Evolutionary conservation across 768 basidiomycete genomes (phyloP), one percentile per base, ranked within the genome.

Genomic region (Polyporus arcularius): DNA sequence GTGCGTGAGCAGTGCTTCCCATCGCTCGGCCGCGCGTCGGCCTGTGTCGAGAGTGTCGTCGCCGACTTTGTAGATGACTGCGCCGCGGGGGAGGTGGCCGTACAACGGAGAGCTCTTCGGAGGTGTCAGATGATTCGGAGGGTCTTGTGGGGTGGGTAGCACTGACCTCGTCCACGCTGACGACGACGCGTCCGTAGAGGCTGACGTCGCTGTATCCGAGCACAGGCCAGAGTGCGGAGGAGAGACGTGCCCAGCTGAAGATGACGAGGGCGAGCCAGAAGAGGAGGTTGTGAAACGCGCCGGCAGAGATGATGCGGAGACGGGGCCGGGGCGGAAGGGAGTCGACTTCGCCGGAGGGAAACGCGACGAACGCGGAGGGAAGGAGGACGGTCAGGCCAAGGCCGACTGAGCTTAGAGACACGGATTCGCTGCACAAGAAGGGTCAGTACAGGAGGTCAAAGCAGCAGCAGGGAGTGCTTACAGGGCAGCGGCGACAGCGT

Each of bases 261-360:
- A 73, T 63, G 2, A 76, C 61, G 16, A 89, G 73, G 7, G 84
- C 31, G 49, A 79, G 69, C 76, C 81, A 88, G 41, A 87, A 77
- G 4, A 86, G 58, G 11, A 92, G 69, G 68, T 94, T 96, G 72
- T 94, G 90, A 64, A 86, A 89, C 16, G 91, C 85, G 2, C 93
- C 93, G 1, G 89, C 85, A 8, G 89, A 79, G 35, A 86, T 78
- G 50, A 95, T 78, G 15, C 88, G 82, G n/a, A 86, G 72, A 21
- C 82, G 82, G 4, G 80, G 76, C 30, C 66, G 77, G 72, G 57
- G 26, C 4, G 55, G 40, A 3, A 65, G 61, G 4, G 63, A 32
- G 4, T 52, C 55, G 11, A 57, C 58, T 35, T 71, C 72, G 7
- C 75, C 64, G 30, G 72, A 54, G 4, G 89, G 78, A 53, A 94